phyloP scores from a whole-genome alignment of 2,329 filamentous ascomycete species.

The Fusarium concolor region DNA sequence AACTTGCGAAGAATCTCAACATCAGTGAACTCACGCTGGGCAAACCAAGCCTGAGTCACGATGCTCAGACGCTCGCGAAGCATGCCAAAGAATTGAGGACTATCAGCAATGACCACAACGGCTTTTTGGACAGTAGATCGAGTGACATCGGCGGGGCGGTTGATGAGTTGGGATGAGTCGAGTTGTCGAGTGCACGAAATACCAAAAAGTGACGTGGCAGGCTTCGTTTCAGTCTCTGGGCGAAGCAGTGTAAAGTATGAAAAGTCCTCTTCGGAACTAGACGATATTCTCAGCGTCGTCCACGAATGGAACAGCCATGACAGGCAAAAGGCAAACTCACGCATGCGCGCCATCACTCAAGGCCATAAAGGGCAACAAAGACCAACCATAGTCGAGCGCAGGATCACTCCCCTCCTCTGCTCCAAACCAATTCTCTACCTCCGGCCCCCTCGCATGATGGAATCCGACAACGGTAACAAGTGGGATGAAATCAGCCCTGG shows the following conservation, averaged over 20 bases:
- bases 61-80: conserved; percentile 89
- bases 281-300: conserved; percentile 32
- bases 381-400: conserved; percentile 87
- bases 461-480: conserved; percentile 86
- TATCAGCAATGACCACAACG: conserved; percentile 93
- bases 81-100: conserved; percentile 89
- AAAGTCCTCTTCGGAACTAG: conserved; percentile 93
- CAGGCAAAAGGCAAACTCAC: conserved; percentile 62
- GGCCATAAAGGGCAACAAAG: conserved; percentile 94
- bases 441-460: conserved; percentile 87
- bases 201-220: conserved; percentile 88
- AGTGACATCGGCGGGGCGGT: conserved; percentile 90
- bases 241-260: conserved; percentile 95
- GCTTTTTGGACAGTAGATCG: conserved; percentile 97
- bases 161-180: conserved; percentile 79
- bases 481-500: conserved; percentile 65
- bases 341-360: conserved; percentile 95
- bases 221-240: conserved; percentile 63
- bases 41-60: conserved; percentile 96
- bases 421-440: conserved; percentile 94
- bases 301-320: not conserved
- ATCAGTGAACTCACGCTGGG: conserved; percentile 91
- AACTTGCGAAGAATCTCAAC: conserved; percentile 90
- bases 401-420: conserved; percentile 80
- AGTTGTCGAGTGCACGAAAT: conserved; percentile 96